These are phyloP conservation scores for Golubevia pallescens DNA, from an alignment of 1,284 basidiomycete species.

Conservation along the genomic window DNA sequence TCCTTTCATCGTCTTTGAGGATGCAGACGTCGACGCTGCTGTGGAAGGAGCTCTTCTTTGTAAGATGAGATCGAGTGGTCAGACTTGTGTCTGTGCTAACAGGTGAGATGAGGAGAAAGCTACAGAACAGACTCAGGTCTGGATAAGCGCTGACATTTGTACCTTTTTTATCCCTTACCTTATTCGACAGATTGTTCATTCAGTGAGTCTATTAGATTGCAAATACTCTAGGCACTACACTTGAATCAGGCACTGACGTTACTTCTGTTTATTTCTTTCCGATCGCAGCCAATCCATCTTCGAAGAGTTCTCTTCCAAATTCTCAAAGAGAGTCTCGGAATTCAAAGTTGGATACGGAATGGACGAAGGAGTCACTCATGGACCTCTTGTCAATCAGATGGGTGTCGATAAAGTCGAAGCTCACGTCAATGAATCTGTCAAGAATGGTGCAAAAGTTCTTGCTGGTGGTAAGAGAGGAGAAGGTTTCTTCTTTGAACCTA, in stretches of 20 bases:
- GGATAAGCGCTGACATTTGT: too few species aligned
- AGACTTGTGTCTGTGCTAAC: constrained; percentile 50
- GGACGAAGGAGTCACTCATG: constrained; percentile 78
- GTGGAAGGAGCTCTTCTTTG: constrained; percentile 53
- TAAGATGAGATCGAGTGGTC: constrained; percentile 61
- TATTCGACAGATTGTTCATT: too few species aligned
- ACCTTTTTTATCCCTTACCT: too few species aligned
- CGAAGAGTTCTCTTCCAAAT: constrained; percentile 75
- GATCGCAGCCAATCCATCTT: too few species aligned
- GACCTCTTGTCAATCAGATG: constrained; percentile 86
- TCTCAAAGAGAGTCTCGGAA: constrained; percentile 80
- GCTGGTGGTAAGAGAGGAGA: constrained; percentile 77
- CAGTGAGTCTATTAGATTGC: too few species aligned
- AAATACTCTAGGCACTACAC: too few species aligned
- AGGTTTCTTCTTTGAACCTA: constrained; percentile 82
- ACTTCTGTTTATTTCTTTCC: too few species aligned
- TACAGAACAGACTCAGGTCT: too few species aligned
- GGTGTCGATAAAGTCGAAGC: constrained; percentile 84
- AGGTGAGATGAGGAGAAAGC: neutral
- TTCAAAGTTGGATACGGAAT: constrained; percentile 93
- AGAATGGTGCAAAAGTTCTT: constrained; percentile 83
- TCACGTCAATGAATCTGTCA: constrained; percentile 85
- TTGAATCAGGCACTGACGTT: too few species aligned
- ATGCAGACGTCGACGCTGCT: constrained; percentile 57
- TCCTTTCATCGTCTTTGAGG: constrained; percentile 63